Conservation (phyloP, 805 yeast genomes). For the Metschnikowia bowlesiae region DNA sequence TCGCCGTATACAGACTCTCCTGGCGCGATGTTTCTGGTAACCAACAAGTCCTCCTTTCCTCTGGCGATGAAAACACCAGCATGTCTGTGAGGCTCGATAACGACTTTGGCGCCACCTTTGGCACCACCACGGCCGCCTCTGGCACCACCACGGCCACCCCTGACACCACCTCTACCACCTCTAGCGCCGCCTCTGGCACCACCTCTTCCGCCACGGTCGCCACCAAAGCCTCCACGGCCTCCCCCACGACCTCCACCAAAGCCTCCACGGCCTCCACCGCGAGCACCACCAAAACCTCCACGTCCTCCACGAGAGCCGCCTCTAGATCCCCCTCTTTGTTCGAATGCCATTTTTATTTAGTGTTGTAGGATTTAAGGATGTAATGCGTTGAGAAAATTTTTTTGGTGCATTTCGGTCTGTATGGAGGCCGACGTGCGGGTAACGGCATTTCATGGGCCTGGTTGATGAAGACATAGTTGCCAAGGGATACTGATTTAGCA, state of each 20-base stretch:
- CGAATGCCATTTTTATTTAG: slow-evolving; percentile 17
- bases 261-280: slow-evolving; percentile 51
- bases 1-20: slow-evolving; percentile 99
- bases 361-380: slow-evolving; percentile 5
- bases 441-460: slow-evolving; percentile 5
- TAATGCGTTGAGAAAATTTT: slow-evolving; percentile 12
- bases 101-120: slow-evolving; percentile 89
- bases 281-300: slow-evolving; percentile 19
- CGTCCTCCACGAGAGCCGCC: slow-evolving; percentile 18
- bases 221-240: slow-evolving; percentile 46
- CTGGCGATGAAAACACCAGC: slow-evolving; percentile 99
- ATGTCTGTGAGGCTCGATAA: slow-evolving; percentile 98
- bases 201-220: slow-evolving; percentile 26
- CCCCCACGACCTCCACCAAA: slow-evolving; percentile 52
- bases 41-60: slow-evolving; percentile 98
- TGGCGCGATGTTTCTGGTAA: slow-evolving; percentile 95
- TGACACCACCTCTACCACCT: slow-evolving; percentile 39
- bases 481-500: neutral
- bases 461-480: neutral
- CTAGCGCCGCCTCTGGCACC: slow-evolving; percentile 31
- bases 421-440: slow-evolving; percentile 18
- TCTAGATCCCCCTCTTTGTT: slow-evolving; percentile 20
- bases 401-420: slow-evolving; percentile 6
- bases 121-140: slow-evolving; percentile 67
- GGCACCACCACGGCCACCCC: slow-evolving; percentile 49